Conservation (phyloP, 2,329 filamentous ascomycete genomes). For the Xylaria sp. region DNA sequence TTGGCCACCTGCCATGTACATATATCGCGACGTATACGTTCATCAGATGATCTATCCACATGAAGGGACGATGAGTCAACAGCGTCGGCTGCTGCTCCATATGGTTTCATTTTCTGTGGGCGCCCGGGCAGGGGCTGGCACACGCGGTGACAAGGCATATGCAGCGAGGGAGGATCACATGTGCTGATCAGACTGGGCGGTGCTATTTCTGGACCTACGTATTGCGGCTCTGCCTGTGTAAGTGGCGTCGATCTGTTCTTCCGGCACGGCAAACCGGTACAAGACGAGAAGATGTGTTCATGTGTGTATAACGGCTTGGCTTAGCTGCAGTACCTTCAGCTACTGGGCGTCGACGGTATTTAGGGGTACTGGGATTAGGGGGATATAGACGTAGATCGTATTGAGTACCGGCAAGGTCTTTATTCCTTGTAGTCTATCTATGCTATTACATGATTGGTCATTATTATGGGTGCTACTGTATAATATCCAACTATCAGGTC, state of each 20-base stretch:
- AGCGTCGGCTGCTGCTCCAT: slow-evolving; percentile 12
- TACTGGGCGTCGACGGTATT: not conserved
- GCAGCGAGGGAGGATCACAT: slow-evolving; percentile 33
- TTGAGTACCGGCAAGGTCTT: not conserved
- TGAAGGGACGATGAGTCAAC: slow-evolving; percentile 16
- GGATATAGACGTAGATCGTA: slow-evolving; percentile 4
- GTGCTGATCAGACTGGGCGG: slow-evolving; percentile 22
- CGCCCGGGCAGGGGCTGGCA: slow-evolving; percentile 24
- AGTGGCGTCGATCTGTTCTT: slow-evolving; percentile 1
- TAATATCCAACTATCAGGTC: not conserved
- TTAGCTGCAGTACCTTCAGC: too few species aligned
- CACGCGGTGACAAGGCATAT: slow-evolving; percentile 28
- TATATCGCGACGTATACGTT: not conserved
- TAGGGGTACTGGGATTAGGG: not conserved
- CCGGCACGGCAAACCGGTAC: not conserved
- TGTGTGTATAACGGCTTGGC: not conserved
- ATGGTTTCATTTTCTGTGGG: slow-evolving; percentile 21
- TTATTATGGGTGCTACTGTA: not conserved
- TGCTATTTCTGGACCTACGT: slow-evolving; percentile 19
- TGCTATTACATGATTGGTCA: not conserved
- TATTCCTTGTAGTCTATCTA: not conserved
- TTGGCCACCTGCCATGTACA: slow-evolving; percentile 8
- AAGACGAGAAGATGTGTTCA: slow-evolving; percentile 6
- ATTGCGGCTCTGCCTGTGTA: slow-evolving; percentile 21
- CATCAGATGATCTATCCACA: not conserved